A percentile compares a stretch with the other conserved stretches of the same genome.
phyloP scores from a whole-genome alignment of 495 filamentous ascomycete species.

The Corynascus novoguineensis region DNA sequence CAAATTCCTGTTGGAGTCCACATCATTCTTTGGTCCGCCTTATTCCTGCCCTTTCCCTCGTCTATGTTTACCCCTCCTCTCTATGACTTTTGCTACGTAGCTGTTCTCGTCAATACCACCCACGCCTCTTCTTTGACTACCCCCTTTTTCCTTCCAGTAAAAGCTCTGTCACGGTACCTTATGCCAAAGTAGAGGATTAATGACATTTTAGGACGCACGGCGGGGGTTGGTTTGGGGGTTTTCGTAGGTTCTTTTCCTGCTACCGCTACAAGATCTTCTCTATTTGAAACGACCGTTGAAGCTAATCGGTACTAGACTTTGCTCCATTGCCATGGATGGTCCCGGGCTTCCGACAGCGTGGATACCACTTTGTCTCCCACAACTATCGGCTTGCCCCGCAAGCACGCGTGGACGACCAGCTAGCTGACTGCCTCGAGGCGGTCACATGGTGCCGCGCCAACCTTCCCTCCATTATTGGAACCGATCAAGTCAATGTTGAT shows the following conservation, averaged over 20 bases:
- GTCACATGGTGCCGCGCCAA: constrained; percentile 24
- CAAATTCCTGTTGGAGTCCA: too few relatives aligned
- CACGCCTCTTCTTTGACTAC: too few relatives aligned
- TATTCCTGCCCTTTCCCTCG: too few relatives aligned
- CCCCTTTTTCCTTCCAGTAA: too few relatives aligned
- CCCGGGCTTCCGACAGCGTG: constrained; percentile 21
- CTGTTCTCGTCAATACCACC: too few relatives aligned
- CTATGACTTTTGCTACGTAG: too few relatives aligned
- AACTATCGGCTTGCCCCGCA: constrained; percentile 32
- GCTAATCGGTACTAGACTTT: constrained; percentile 13
- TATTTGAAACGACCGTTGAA: background rate
- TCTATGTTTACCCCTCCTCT: too few relatives aligned
- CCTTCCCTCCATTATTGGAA: constrained; percentile 20
- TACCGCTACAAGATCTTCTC: background rate
- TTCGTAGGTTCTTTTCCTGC: constrained; percentile 10
- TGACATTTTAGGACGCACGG: constrained; percentile 21
- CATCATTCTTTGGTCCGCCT: too few relatives aligned
- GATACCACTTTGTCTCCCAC: constrained; percentile 30
- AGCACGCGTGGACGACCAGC: constrained; percentile 21
- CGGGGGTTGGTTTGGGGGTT: constrained; percentile 26
- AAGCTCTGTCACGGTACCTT: too few relatives aligned
- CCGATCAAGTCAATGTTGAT: constrained; percentile 23
- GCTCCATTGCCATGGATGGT: constrained; percentile 22
- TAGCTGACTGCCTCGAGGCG: constrained; percentile 23
- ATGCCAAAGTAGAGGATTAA: too few relatives aligned